Evolutionary conservation across 2,329 filamentous ascomycete genomes (phyloP), one percentile per base, ranked within the genome.

Genomic region (Exophiala sideris): DNA sequence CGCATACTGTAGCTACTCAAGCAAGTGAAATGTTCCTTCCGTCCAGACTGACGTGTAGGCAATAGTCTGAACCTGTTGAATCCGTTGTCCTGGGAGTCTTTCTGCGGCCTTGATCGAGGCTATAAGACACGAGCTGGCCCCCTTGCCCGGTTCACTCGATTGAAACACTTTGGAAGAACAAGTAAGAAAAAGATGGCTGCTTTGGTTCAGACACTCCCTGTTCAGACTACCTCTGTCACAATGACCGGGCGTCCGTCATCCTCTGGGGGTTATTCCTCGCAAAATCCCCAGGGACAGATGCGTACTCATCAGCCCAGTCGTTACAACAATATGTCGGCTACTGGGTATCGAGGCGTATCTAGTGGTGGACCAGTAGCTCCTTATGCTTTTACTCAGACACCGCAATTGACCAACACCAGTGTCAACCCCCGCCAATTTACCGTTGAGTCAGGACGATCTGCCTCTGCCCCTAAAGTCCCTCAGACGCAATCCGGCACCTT

Each of bases 171-270:
- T 29, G 24, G 24, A 29, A 29, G 24, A 29, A 8, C 50, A 41
- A 45, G 9, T 35, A 39, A 46, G 63, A 68, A 68, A 78, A 86
- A 70, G 71, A 92, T 94, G 89, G 88, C 88, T 78, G 87, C 88
- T 72, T 79, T 92, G 78, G 86, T 91, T 68, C 89, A 92, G 76
- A 84, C 86, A 58, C 88, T 88, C 69, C 83, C 88, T 66, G 86
- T 89, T 75, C 86, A 89, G 73, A 84, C 85, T 67, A 85, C 87
- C 63, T 80, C 85, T 66, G 85, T 85, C 61, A 87, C 91, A 81
- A 84, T 91, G 66, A 87, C 90, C 71, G 81, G 85, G 65, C 83
- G 86, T 70, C 83, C 86, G 59, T 86, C 87, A 57, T 79, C 83
- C 39, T 80, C 81, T 52, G 80, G 79, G 66, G 80, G 80, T 64